These are phyloP conservation scores for Beauveria sp. DNA, from an alignment of 2,329 filamentous ascomycete genomes.

Conservation along the genomic window DNA sequence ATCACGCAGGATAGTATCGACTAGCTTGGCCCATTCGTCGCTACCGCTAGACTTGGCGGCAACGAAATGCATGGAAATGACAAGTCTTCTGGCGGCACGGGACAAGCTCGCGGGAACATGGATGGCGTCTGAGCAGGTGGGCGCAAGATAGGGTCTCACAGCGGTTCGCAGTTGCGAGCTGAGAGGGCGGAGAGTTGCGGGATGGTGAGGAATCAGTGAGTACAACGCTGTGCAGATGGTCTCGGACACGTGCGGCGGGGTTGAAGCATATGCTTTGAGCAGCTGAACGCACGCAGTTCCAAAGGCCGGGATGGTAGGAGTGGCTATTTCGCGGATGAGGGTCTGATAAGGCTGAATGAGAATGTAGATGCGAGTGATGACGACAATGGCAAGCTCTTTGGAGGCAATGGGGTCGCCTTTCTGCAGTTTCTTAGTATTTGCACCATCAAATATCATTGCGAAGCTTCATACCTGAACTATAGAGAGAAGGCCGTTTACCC, in stretches of 20 bases:
- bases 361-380: conserved; percentile 75
- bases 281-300: conserved; percentile 66
- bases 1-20: conserved; percentile 53
- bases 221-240: conserved; percentile 64
- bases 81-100: conserved; percentile 53
- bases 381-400: conserved; percentile 70
- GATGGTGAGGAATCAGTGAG: conserved; percentile 69
- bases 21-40: conserved; percentile 69
- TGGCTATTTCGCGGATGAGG: conserved; percentile 79
- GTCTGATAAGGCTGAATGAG: conserved; percentile 77
- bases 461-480: conserved; percentile 57
- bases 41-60: conserved; percentile 70
- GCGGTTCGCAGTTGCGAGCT: conserved; percentile 58
- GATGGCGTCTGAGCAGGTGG: conserved; percentile 46
- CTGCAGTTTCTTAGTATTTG: conserved; percentile 31
- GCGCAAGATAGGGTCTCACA: conserved; percentile 53
- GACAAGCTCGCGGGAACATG: conserved; percentile 46
- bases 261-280: conserved; percentile 32
- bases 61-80: conserved; percentile 68
- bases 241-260: conserved; percentile 49
- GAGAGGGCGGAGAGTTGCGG: conserved; percentile 75
- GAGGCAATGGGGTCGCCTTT: conserved; percentile 70
- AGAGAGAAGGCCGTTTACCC: conserved; percentile 68
- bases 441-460: not conserved
- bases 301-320: conserved; percentile 69